phyloP scores from a whole-genome alignment of 306 rosid species.

The Lathyrus sativus region DNA sequence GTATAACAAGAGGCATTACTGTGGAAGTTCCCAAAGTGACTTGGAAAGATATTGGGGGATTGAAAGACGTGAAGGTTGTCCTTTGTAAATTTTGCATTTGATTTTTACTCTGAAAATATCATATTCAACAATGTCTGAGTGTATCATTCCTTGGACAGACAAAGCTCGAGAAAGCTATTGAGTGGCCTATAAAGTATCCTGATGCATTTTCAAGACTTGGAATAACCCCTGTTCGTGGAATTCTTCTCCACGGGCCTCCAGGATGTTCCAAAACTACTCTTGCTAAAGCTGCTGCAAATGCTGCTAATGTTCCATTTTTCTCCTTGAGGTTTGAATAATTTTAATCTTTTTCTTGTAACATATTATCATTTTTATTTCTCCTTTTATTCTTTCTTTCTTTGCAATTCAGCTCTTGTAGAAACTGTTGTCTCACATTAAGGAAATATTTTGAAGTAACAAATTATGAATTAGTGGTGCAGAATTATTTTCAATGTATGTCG shows the following conservation, averaged over 20 bases:
- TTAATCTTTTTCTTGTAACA: neutral
- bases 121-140: conserved; percentile 12
- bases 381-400: neutral
- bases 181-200: conserved; percentile 89
- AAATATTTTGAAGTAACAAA: conserved; percentile 38
- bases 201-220: conserved; percentile 71
- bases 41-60: conserved; percentile 94
- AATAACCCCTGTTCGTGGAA: conserved; percentile 81
- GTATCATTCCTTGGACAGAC: conserved; percentile 53
- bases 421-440: conserved; percentile 19
- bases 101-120: conserved; percentile 33
- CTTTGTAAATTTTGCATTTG: conserved; percentile 28
- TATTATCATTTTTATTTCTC: neutral
- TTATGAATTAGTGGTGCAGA: conserved; percentile 82
- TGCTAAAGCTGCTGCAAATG: conserved; percentile 94
- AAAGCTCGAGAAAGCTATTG: conserved; percentile 89
- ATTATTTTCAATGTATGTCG: conserved; percentile 88
- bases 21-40: conserved; percentile 87
- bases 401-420: conserved; percentile 23
- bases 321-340: conserved; percentile 74
- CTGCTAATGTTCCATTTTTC: conserved; percentile 89
- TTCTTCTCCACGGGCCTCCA: conserved; percentile 97
- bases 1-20: conserved; percentile 89
- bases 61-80: conserved; percentile 81
- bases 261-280: conserved; percentile 97